Evolutionary conservation across 2,329 filamentous ascomycete species (phyloP).

Genomic region (Tolypocladium paradoxum): DNA sequence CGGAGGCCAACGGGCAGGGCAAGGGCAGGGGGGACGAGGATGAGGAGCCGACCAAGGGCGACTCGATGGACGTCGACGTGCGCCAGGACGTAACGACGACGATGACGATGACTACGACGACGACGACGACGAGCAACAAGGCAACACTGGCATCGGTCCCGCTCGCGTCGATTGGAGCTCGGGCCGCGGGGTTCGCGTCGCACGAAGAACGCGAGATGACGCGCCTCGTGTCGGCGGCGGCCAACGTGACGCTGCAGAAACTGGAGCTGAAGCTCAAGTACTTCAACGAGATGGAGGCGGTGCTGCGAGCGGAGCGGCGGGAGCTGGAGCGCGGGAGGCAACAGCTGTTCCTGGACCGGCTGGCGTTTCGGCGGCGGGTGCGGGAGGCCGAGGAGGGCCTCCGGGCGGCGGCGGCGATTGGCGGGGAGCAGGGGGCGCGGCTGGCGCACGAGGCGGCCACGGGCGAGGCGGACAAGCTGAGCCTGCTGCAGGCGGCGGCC

Average conservation of each 20-base stretch:
- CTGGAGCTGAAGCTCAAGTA: constrained; percentile 92
- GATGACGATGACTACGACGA: constrained; percentile 40
- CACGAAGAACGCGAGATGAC: constrained; percentile 97
- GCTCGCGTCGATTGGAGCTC: constrained; percentile 74
- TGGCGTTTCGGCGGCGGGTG: constrained; percentile 82
- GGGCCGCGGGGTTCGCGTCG: constrained; percentile 78
- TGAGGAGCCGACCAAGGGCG: constrained; percentile 26
- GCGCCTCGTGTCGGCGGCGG: constrained; percentile 78
- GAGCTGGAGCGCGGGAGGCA: constrained; percentile 88
- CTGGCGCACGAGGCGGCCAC: constrained; percentile 32
- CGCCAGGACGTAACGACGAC: constrained; percentile 39
- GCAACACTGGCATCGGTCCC: constrained; percentile 62
- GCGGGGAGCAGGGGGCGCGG: constrained; percentile 38
- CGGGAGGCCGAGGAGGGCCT: constrained; percentile 70
- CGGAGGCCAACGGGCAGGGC: constrained; percentile 48
- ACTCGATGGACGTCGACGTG: constrained; percentile 56
- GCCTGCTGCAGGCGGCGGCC: constrained; percentile 41
- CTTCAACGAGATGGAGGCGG: constrained; percentile 90
- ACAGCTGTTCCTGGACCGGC: constrained; percentile 83
- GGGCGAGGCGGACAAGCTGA: constrained; percentile 40
- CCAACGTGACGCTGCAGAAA: constrained; percentile 92
- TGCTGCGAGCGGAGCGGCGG: constrained; percentile 81
- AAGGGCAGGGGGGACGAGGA: constrained; percentile 24
- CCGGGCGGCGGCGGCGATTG: constrained; percentile 37
- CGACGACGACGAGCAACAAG: constrained; percentile 35